Conservation (phyloP, 169 alveolate species). For the Plasmodium fragile region DNA sequence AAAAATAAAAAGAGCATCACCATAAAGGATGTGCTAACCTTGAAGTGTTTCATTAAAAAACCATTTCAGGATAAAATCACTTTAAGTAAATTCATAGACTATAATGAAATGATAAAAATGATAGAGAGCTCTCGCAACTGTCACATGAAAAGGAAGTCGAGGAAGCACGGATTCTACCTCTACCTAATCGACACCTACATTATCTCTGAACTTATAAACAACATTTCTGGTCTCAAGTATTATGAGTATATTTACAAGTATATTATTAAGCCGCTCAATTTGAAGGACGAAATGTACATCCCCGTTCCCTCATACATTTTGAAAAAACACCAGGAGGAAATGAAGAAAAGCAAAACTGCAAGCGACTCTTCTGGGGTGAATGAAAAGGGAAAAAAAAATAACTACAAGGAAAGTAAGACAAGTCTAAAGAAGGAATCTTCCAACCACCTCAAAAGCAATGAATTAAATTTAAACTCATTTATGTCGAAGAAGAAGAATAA, state of each 20-base stretch:
- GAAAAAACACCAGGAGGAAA: conserved; percentile 10
- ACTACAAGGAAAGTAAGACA: background rate
- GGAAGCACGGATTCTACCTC: conserved; percentile 36
- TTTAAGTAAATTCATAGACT: conserved; percentile 65
- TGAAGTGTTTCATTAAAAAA: conserved; percentile 77
- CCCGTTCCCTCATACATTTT: conserved; percentile 55
- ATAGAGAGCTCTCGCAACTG: conserved; percentile 77
- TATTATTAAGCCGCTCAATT: conserved; percentile 53
- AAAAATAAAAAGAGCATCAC: conserved; percentile 79
- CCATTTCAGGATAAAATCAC: conserved; percentile 80
- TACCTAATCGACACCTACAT: conserved; percentile 60
- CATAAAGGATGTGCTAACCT: conserved; percentile 77
- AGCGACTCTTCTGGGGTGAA: background rate
- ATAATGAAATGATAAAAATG: conserved; percentile 66
- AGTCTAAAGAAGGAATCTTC: background rate
- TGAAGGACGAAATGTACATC: conserved; percentile 55
- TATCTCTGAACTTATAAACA: conserved; percentile 40
- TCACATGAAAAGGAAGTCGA: background rate
- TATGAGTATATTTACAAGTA: conserved; percentile 60
- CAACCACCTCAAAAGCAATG: conserved; percentile 5
- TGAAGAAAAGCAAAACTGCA: background rate
- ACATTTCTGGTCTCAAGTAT: conserved; percentile 55
- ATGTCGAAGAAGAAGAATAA: conserved; percentile 11
- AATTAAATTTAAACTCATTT: background rate
- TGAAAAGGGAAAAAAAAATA: conserved; percentile 24